Percentiles rank a stretch among this genome's conserved stretches.
Evolutionary conservation across 768 basidiomycete genomes (phyloP).

Genomic region (Piloderma croceum): DNA sequence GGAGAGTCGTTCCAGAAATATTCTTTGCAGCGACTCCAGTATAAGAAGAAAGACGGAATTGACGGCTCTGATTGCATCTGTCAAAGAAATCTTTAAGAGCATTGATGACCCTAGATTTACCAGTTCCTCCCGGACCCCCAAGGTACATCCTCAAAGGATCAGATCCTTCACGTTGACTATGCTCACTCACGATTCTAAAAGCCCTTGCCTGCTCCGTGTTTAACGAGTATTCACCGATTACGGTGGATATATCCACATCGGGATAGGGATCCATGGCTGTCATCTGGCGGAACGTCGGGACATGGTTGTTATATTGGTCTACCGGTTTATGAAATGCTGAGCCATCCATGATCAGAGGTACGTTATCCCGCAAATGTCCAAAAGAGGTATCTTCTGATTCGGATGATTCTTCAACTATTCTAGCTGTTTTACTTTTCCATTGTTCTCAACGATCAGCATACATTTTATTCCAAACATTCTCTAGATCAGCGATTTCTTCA

Average conservation of each 20-base stretch:
- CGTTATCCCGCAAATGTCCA: no score
- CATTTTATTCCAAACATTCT: slow-evolving; percentile 10
- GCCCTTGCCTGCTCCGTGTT: slow-evolving; percentile 31
- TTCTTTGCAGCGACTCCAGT: slow-evolving; percentile 37
- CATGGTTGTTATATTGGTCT: slow-evolving; percentile 1
- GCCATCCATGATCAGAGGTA: slow-evolving; percentile 2
- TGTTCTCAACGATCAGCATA: slow-evolving; percentile 11
- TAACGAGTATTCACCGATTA: slow-evolving; percentile 23
- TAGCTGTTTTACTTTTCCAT: slow-evolving; percentile 9
- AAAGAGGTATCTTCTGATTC: no score
- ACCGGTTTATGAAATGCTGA: slow-evolving; percentile 3
- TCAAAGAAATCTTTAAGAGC: slow-evolving; percentile 30
- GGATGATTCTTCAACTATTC: background rate
- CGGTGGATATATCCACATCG: slow-evolving; percentile 11
- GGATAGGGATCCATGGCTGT: background rate
- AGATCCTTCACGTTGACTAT: slow-evolving; percentile 11
- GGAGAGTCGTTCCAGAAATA: slow-evolving; percentile 35
- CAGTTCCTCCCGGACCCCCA: slow-evolving; percentile 37
- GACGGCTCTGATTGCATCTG: slow-evolving; percentile 9
- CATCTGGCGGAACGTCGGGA: slow-evolving; percentile 2
- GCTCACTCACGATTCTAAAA: slow-evolving; percentile 27
- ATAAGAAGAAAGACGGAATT: slow-evolving; percentile 27
- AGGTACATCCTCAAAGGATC: slow-evolving; percentile 31
- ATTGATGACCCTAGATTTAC: slow-evolving; percentile 36
- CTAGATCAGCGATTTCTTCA: slow-evolving; percentile 1